phyloP scores from a whole-genome alignment of 1,284 basidiomycete genomes.

The Thelephora terrestris region DNA sequence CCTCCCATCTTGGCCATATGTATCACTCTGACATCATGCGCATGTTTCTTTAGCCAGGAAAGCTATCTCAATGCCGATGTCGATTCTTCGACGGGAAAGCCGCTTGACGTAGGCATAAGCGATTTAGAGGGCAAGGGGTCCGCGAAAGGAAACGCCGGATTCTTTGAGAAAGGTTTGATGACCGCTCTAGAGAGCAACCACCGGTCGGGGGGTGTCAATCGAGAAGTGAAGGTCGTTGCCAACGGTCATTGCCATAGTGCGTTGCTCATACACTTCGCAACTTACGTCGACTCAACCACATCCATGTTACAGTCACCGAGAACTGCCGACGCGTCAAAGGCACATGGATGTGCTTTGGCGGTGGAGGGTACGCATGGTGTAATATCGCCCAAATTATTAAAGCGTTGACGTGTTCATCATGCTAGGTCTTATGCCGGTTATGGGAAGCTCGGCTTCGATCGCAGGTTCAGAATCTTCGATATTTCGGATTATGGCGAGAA shows the following conservation, averaged over 20 bases:
- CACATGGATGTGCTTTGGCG: constrained; percentile 93
- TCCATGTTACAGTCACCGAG: constrained; percentile 54
- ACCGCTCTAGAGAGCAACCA: constrained; percentile 57
- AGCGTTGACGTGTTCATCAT: constrained; percentile 1
- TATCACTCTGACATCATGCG: neutral
- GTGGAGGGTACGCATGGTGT: constrained; percentile 55
- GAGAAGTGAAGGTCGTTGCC: constrained; percentile 75
- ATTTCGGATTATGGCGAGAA: constrained; percentile 84
- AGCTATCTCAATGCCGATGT: constrained; percentile 48
- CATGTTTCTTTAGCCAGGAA: constrained; percentile 38
- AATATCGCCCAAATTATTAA: constrained; percentile 1
- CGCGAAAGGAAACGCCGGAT: constrained; percentile 65
- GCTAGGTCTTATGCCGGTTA: constrained; percentile 80
- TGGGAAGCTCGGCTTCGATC: constrained; percentile 73
- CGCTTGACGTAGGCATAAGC: constrained; percentile 57
- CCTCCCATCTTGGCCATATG: constrained; percentile 5
- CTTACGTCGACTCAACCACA: constrained; percentile 7
- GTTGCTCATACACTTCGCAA: constrained; percentile 14
- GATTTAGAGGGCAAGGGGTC: constrained; percentile 52
- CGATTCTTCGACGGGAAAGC: constrained; percentile 42
- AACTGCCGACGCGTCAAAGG: constrained; percentile 79
- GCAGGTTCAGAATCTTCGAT: constrained; percentile 81
- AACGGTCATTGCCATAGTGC: constrained; percentile 82
- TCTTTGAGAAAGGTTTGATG: constrained; percentile 74
- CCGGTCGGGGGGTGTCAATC: constrained; percentile 34